phyloP scores from a whole-genome alignment of 345 rosid genomes.

The Euphorbia pulcherrima region DNA sequence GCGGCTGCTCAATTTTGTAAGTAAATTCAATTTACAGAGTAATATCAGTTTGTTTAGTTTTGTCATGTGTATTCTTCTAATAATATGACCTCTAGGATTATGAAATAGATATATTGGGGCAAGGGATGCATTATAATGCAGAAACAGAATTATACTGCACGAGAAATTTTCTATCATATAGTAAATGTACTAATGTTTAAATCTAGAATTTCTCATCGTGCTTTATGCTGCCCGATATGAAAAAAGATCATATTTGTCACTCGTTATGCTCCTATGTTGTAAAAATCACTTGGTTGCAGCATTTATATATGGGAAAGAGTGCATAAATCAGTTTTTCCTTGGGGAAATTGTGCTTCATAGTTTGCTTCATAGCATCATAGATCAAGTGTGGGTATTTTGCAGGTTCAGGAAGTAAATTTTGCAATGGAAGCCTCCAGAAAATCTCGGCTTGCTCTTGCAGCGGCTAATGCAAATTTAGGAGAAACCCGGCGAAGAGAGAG shows the following conservation, averaged over 20 bases:
- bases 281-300: background rate
- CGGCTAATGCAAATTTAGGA: constrained; percentile 45
- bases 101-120: background rate
- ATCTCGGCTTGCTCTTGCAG: constrained; percentile 61
- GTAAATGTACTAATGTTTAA: background rate
- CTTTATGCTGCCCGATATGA: background rate
- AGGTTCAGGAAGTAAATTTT: constrained; percentile 72
- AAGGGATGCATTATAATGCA: background rate
- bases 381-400: constrained; percentile 29
- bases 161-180: no score
- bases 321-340: background rate
- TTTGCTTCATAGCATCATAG: background rate
- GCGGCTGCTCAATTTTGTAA: constrained; percentile 78
- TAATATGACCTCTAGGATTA: background rate
- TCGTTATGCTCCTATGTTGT: background rate
- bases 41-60: background rate
- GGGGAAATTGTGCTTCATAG: background rate
- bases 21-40: constrained; percentile 27
- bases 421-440: constrained; percentile 98
- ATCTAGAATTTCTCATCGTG: background rate
- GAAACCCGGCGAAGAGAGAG: constrained; percentile 58
- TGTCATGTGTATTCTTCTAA: background rate
- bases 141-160: background rate
- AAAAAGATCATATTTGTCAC: background rate
- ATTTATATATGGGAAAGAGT: background rate